phyloP scores from a whole-genome alignment of 371 early-diverging fungal genomes.

The Mortierella sp. region DNA sequence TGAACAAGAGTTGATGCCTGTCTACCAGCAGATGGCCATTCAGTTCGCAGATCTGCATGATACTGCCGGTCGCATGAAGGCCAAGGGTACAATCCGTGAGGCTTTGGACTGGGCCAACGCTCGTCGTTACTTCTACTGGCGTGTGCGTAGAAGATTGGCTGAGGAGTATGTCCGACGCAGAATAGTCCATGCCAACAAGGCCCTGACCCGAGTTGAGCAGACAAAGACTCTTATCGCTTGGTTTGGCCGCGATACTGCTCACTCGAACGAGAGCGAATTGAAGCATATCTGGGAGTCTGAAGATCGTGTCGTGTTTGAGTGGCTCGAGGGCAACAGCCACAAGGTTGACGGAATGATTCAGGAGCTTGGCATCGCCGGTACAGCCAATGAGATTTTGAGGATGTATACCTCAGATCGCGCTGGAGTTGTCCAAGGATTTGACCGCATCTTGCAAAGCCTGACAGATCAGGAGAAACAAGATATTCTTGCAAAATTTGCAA shows the following conservation, averaged over 20 bases:
- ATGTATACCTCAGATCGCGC: constrained; percentile 51
- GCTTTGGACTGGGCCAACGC: constrained; percentile 86
- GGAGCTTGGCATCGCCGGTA: constrained; percentile 59
- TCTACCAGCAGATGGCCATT: constrained; percentile 94
- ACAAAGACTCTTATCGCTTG: constrained; percentile 64
- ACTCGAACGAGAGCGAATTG: constrained; percentile 48
- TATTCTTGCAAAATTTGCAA: constrained; percentile 47
- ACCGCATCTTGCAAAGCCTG: constrained; percentile 46
- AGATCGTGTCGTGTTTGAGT: constrained; percentile 69
- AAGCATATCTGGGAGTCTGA: constrained; percentile 62
- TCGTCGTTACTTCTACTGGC: constrained; percentile 94
- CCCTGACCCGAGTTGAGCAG: constrained; percentile 64
- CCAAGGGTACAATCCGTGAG: constrained; percentile 90
- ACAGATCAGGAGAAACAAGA: constrained; percentile 53
- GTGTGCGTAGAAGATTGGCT: constrained; percentile 84
- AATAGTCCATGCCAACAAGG: constrained; percentile 61
- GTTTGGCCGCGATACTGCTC: constrained; percentile 63
- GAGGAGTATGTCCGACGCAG: constrained; percentile 79
- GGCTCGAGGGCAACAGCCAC: constrained; percentile 72
- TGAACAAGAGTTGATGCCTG: constrained; percentile 88
- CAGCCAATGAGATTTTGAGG: constrained; percentile 39
- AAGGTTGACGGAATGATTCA: constrained; percentile 62
- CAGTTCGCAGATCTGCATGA: constrained; percentile 99
- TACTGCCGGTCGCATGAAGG: constrained; percentile 95
- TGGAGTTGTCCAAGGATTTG: constrained; percentile 56